phyloP scores from a whole-genome alignment of 257 asterid genomes.

The Rubia yunnanensis region DNA sequence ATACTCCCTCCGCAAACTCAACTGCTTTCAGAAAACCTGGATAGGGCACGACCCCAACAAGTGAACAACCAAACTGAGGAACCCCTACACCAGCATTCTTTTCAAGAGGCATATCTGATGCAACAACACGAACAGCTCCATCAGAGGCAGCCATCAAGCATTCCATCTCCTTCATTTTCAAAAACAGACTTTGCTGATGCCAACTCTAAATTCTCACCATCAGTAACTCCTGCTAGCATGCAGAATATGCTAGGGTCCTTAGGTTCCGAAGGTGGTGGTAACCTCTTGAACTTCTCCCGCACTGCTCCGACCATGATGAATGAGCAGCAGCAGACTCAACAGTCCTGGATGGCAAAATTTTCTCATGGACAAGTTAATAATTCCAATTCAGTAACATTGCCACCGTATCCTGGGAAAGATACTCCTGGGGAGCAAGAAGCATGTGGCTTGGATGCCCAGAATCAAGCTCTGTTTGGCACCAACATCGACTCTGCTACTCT shows the following conservation, averaged over 20 bases:
- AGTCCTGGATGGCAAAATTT: slow-evolving; percentile 56
- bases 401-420: slow-evolving; percentile 56
- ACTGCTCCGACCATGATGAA: slow-evolving; percentile 42
- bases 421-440: slow-evolving; percentile 47
- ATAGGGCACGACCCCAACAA: slow-evolving; percentile 46
- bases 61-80: slow-evolving; percentile 39
- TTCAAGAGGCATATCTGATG: slow-evolving; percentile 48
- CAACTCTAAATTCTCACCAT: slow-evolving; percentile 38
- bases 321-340: slow-evolving; percentile 52
- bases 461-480: slow-evolving; percentile 52
- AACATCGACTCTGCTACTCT: slow-evolving; percentile 63
- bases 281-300: slow-evolving; percentile 49
- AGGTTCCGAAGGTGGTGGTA: slow-evolving; percentile 57
- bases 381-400: slow-evolving; percentile 37
- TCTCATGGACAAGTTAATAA: slow-evolving; percentile 34
- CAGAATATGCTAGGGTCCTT: slow-evolving; percentile 68
- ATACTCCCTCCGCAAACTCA: slow-evolving; percentile 59
- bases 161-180: slow-evolving; percentile 60
- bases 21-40: slow-evolving; percentile 52
- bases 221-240: slow-evolving; percentile 41
- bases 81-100: slow-evolving; percentile 39
- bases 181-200: slow-evolving; percentile 47
- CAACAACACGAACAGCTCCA: slow-evolving; percentile 60
- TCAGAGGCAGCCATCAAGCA: slow-evolving; percentile 52
- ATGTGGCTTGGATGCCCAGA: slow-evolving; percentile 48